phyloP scores from a whole-genome alignment of 169 alveolate species.

The Plasmodium knowlesi region DNA sequence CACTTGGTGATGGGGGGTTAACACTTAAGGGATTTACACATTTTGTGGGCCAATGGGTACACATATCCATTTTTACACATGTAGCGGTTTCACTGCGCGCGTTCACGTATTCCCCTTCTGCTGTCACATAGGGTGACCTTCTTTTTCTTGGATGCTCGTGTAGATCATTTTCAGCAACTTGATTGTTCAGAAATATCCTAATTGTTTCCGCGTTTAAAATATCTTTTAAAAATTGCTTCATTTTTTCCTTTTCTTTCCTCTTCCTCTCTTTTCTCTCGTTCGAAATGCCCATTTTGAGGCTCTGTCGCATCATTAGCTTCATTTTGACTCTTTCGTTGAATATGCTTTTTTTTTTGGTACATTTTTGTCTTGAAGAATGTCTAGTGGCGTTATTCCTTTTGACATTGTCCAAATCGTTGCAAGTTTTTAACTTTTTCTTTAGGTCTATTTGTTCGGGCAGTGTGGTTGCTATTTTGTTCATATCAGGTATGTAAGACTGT shows the following conservation, averaged over 20 bases:
- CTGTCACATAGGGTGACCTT: neutral
- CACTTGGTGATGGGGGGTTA: neutral
- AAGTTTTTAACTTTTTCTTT: neutral
- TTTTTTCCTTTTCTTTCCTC: slow-evolving; percentile 1
- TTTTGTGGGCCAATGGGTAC: neutral
- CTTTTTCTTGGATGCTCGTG: neutral
- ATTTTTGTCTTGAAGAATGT: neutral
- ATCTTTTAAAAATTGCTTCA: slow-evolving; percentile 36
- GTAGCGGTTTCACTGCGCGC: neutral
- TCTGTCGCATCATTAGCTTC: neutral
- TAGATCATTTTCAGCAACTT: neutral
- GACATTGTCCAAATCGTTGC: neutral
- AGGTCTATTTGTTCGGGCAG: neutral
- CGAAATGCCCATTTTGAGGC: neutral
- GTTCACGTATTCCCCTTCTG: neutral
- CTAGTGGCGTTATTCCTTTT: neutral
- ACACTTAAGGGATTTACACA: neutral
- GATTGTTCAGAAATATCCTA: neutral
- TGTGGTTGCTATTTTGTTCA: neutral
- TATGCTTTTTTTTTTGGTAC: neutral
- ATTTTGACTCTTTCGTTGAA: slow-evolving; percentile 1
- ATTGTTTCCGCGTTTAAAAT: slow-evolving; percentile 23
- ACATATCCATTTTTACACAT: neutral
- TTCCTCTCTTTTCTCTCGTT: neutral
- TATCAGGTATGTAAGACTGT: neutral